Evolutionary conservation across 345 rosid species (phyloP).

Genomic region (Hypericum perforatum): DNA sequence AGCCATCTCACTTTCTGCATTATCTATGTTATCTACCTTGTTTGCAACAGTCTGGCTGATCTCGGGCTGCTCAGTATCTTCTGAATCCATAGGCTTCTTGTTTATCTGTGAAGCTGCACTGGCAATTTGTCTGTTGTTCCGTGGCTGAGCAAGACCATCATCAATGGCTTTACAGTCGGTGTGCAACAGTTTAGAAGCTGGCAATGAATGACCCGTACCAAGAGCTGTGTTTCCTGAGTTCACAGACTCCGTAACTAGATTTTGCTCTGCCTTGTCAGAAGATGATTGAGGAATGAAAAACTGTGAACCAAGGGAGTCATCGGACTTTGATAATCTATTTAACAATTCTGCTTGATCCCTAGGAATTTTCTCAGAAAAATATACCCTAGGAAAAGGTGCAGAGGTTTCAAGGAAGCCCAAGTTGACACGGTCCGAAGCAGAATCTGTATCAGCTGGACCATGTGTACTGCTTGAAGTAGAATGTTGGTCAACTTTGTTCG

Average conservation of each 20-base stretch:
- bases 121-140: constrained; percentile 33
- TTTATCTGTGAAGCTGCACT: constrained; percentile 30
- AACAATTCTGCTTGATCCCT: constrained; percentile 56
- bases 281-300: constrained; percentile 42
- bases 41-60: constrained; percentile 25
- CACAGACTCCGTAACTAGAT: constrained; percentile 28
- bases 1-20: constrained; percentile 22
- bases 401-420: constrained; percentile 41
- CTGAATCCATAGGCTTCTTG: constrained; percentile 20
- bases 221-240: constrained; percentile 33
- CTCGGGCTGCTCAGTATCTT: constrained; percentile 28
- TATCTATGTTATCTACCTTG: constrained; percentile 13
- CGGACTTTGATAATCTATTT: constrained; percentile 64
- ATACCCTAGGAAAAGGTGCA: constrained; percentile 43
- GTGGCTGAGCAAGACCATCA: constrained; percentile 32
- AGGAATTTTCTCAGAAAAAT: constrained; percentile 65
- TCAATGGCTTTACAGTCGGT: constrained; percentile 25
- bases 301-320: constrained; percentile 62
- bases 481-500: constrained; percentile 34
- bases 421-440: constrained; percentile 42
- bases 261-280: constrained; percentile 32
- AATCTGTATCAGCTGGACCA: constrained; percentile 32
- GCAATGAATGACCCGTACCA: constrained; percentile 32
- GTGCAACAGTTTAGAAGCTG: constrained; percentile 19
- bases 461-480: constrained; percentile 27